phyloP scores from a whole-genome alignment of 2,329 filamentous ascomycete genomes.

The Exserohilum turcica region DNA sequence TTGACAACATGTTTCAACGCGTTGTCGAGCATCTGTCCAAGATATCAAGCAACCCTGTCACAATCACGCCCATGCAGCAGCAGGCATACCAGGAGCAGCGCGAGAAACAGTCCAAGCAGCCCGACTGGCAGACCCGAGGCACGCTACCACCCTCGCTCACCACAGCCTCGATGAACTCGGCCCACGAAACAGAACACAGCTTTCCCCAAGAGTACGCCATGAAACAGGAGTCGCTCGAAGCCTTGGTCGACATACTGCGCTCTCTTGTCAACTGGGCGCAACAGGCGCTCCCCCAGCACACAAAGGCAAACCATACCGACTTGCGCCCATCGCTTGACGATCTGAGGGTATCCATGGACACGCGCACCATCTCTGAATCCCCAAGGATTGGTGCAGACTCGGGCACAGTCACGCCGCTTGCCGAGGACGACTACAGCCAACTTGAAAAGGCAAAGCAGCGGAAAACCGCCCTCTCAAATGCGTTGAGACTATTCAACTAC shows the following conservation, averaged over 20 bases:
- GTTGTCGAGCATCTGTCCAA: constrained; percentile 93
- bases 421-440: constrained; percentile 88
- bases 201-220: constrained; percentile 88
- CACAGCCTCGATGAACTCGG: constrained; percentile 69
- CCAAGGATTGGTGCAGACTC: constrained; percentile 62
- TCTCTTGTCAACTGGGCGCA: constrained; percentile 94
- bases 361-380: constrained; percentile 62
- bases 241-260: constrained; percentile 82
- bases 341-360: constrained; percentile 78
- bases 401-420: constrained; percentile 49
- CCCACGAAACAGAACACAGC: constrained; percentile 66
- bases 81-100: constrained; percentile 84
- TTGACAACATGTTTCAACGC: constrained; percentile 95
- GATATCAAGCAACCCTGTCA: constrained; percentile 78
- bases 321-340: constrained; percentile 62
- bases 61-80: constrained; percentile 77
- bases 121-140: constrained; percentile 86
- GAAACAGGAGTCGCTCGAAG: constrained; percentile 87
- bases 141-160: constrained; percentile 86
- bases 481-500: constrained; percentile 92
- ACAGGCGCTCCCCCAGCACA: constrained; percentile 61
- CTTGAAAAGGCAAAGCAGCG: constrained; percentile 93
- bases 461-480: constrained; percentile 90
- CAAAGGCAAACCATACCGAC: constrained; percentile 51
- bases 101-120: constrained; percentile 62